A percentile compares a stretch with the other conserved stretches of the same genome.
Conservation (phyloP, 441 rosid species). For the Pelargonium cotyledonis region DNA sequence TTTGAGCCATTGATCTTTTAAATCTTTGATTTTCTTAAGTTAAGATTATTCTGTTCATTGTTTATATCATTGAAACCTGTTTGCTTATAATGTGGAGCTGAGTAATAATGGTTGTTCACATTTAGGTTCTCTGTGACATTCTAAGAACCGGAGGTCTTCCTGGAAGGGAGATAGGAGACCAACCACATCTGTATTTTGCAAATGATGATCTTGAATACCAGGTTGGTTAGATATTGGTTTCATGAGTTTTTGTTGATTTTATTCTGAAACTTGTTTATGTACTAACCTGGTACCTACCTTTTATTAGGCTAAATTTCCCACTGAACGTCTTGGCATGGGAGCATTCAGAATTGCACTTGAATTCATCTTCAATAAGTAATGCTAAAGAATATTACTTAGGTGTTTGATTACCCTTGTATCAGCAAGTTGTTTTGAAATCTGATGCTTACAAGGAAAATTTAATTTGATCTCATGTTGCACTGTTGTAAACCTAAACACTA, state of each 20-base stretch:
- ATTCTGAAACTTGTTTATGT: slow-evolving; percentile 9
- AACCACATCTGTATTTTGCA: slow-evolving; percentile 65
- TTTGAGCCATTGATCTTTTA: too few relatives aligned
- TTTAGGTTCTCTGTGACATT: slow-evolving; percentile 79
- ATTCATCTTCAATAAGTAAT: slow-evolving; percentile 66
- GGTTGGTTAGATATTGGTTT: slow-evolving; percentile 33
- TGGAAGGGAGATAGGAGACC: slow-evolving; percentile 54
- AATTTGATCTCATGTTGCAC: neutral
- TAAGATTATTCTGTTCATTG: neutral
- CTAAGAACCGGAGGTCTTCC: slow-evolving; percentile 85
- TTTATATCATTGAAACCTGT: neutral
- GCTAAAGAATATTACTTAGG: neutral
- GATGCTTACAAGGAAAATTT: neutral
- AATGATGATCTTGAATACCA: slow-evolving; percentile 76
- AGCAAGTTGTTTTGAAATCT: neutral
- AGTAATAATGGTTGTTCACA: slow-evolving; percentile 4
- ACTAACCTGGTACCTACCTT: slow-evolving; percentile 33
- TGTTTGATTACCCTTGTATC: neutral
- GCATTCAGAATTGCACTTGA: slow-evolving; percentile 82
- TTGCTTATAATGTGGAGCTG: slow-evolving; percentile 1
- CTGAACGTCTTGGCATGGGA: slow-evolving; percentile 85
- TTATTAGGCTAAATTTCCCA: slow-evolving; percentile 71
- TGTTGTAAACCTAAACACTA: slow-evolving; percentile 9
- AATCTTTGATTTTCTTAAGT: too few relatives aligned
- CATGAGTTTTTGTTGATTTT: slow-evolving; percentile 5